Evolutionary conservation across 768 basidiomycete species (phyloP).

Genomic region (Symmetrospora coprosmae): DNA sequence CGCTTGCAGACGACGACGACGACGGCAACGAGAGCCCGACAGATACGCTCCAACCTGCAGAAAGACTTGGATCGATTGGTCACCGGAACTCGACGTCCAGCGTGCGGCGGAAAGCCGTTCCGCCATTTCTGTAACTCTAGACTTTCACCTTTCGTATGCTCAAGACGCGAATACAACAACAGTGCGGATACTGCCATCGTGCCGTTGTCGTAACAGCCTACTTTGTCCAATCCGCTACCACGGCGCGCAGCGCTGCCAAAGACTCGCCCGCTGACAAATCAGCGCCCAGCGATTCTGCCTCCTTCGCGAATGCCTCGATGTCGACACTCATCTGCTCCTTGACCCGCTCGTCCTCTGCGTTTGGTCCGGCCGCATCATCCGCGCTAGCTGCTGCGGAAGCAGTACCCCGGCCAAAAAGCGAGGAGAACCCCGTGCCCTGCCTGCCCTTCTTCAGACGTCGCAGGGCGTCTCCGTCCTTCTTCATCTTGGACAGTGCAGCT

Average conservation of each 20-base stretch:
- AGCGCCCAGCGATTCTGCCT: constrained; percentile 57
- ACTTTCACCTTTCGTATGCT: too few relatives aligned
- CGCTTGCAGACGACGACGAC: too few relatives aligned
- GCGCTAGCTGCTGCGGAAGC: constrained; percentile 43
- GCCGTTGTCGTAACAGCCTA: background rate
- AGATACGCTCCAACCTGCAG: too few relatives aligned
- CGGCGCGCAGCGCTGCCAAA: constrained; percentile 35
- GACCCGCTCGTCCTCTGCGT: constrained; percentile 68
- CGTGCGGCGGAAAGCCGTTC: too few relatives aligned
- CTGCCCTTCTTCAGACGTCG: constrained; percentile 75
- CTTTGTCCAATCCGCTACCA: constrained; percentile 25
- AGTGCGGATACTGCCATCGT: background rate
- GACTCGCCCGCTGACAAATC: constrained; percentile 39
- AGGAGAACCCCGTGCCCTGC: constrained; percentile 47
- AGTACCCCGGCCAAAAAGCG: constrained; percentile 51
- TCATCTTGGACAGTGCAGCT: constrained; percentile 63
- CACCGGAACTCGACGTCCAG: too few relatives aligned
- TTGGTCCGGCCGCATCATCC: constrained; percentile 68
- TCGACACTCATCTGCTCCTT: constrained; percentile 71
- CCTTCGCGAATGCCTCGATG: constrained; percentile 66
- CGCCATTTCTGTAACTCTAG: too few relatives aligned
- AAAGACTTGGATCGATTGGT: too few relatives aligned
- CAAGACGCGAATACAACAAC: constrained; percentile 21
- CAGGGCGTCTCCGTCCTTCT: constrained; percentile 81
- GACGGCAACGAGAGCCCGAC: too few relatives aligned